These are phyloP conservation scores for Urostyla sp. DNA, from an alignment of 73 alveolate species.

Conservation along the genomic window DNA sequence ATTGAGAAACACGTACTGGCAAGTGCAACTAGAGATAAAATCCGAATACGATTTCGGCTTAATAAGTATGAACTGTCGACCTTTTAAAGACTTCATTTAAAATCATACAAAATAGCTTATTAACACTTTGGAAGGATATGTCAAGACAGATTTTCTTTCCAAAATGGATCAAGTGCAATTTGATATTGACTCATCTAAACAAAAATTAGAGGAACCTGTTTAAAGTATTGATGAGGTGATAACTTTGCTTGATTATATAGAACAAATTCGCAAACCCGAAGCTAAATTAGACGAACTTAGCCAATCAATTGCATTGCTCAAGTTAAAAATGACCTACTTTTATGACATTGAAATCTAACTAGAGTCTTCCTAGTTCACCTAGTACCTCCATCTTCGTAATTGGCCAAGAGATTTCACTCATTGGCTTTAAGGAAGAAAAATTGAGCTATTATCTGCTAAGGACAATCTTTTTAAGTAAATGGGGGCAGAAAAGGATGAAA, in stretches of 20 bases:
- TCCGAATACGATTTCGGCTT: slow-evolving; percentile 45
- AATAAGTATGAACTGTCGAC: slow-evolving; percentile 18
- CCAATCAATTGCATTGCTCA: neutral
- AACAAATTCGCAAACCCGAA: slow-evolving; percentile 34
- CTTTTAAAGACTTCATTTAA: neutral
- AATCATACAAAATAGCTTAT: slow-evolving; percentile 25
- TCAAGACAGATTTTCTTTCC: neutral
- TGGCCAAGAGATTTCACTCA: slow-evolving; percentile 45
- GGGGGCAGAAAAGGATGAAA: slow-evolving; percentile 52
- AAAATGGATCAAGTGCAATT: neutral
- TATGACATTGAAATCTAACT: neutral
- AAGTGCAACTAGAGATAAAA: neutral
- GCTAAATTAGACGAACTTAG: slow-evolving; percentile 38
- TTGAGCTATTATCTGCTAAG: slow-evolving; percentile 48
- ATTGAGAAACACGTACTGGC: neutral
- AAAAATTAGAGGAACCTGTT: slow-evolving; percentile 9
- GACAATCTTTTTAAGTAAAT: slow-evolving; percentile 17
- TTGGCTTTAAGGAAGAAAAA: slow-evolving; percentile 39
- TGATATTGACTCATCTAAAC: neutral
- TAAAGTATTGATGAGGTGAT: slow-evolving; percentile 47
- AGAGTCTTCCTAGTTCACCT: slow-evolving; percentile 3
- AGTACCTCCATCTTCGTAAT: slow-evolving; percentile 27
- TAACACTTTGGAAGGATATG: neutral
- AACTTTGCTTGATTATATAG: slow-evolving; percentile 34
- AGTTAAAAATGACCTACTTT: slow-evolving; percentile 23